phyloP scores from a whole-genome alignment of 495 filamentous ascomycete species.

The Aspergillus ellipticus region DNA sequence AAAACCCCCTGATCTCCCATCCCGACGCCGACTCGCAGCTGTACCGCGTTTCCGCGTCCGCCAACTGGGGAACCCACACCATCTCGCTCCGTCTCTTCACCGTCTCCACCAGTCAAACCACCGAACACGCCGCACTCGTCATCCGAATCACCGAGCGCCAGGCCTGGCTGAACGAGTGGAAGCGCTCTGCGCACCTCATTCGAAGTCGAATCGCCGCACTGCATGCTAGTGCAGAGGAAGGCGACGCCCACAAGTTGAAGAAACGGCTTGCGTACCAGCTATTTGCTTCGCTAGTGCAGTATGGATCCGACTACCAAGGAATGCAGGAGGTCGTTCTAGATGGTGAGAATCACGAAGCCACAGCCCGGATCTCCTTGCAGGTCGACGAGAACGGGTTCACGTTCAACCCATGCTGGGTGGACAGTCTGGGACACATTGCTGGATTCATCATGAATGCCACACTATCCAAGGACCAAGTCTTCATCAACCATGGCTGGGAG shows the following conservation, averaged over 20 bases:
- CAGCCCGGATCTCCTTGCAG: constrained; percentile 64
- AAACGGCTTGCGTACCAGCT: constrained; percentile 75
- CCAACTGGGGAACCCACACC: constrained; percentile 45
- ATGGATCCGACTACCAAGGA: constrained; percentile 61
- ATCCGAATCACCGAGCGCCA: constrained; percentile 22
- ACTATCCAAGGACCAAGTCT: constrained; percentile 64
- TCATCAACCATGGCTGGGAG: constrained; percentile 72
- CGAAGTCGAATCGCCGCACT: constrained; percentile 48
- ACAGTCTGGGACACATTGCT: constrained; percentile 54
- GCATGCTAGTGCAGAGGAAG: constrained; percentile 46
- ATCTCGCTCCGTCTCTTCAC: constrained; percentile 28
- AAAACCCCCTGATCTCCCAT: constrained; percentile 57
- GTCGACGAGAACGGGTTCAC: constrained; percentile 58
- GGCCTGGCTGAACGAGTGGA: constrained; percentile 44
- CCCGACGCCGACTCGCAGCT: constrained; percentile 37
- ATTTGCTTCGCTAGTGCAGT: constrained; percentile 68
- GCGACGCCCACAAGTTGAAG: constrained; percentile 56
- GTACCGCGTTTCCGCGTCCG: constrained; percentile 15
- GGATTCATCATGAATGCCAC: constrained; percentile 80
- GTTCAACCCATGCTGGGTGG: constrained; percentile 67
- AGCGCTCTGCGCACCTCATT: constrained; percentile 54
- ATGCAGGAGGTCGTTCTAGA: constrained; percentile 76
- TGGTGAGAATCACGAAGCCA: constrained; percentile 67
- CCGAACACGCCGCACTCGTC: constrained; percentile 49
- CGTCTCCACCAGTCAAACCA: constrained; percentile 13